Evolutionary conservation across 2,329 filamentous ascomycete genomes (phyloP), one percentile per base, ranked within the genome.

Genomic region (Pseudogymnoascus destructans): DNA sequence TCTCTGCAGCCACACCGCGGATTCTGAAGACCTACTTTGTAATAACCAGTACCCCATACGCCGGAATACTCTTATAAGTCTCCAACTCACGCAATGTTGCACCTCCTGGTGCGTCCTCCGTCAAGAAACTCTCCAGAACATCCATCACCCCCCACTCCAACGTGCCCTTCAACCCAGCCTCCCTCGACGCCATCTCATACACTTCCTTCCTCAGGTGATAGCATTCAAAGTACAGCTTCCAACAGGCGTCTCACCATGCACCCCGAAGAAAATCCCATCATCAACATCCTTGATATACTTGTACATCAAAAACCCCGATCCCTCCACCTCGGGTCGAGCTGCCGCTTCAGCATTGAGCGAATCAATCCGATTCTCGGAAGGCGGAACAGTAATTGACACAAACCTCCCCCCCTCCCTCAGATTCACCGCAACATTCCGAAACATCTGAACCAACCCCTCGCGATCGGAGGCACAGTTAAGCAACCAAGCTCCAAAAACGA

Each of bases 401-500:
- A 71, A 72, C 17, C 62, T 61, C 1, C 71, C 70, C 4, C 68
- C 70, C 0, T 66, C 65, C 55, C 65, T 67, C n/a, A 73, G 66
- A 61, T 72, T 71, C 17, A 64, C 46, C 6, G 67, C 59, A 21
- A 73, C 64, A 33, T 69, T 73, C 30, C 63, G 59, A 59, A 68
- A 73, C 69, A 73, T 73, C 15, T 57, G 61, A 3, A 68, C 62
- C 58, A 73, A 62, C 10, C 65, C 67, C 19, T 62, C 60, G 6
- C 61, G 58, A 55, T 61, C 65, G 17, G 61, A 25, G 0, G 71
- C 69, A 56, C 73, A 73, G 63, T 73, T 73, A 21, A 73, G 66
- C 27, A 73, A 60, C 69, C 70, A 73, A 6, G 65, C 66, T 3
- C 63, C 71, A 15, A 70, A 65, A 32, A 72, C 70, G 15, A 73